phyloP scores from a whole-genome alignment of 345 rosid species.

The Heritiera littoralis region DNA sequence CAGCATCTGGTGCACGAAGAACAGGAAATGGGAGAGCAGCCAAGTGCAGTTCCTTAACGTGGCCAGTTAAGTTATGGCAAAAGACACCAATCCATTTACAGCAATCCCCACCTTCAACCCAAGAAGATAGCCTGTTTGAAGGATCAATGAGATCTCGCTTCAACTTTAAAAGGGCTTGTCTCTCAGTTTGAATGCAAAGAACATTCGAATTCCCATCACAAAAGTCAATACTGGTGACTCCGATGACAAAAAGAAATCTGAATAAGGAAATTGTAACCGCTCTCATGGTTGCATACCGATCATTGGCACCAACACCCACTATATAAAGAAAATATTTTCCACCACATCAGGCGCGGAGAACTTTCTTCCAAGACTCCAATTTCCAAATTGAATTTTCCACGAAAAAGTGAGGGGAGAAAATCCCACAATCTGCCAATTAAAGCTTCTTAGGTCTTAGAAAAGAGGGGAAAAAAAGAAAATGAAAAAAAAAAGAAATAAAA shows the following conservation, averaged over 20 bases:
- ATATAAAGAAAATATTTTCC: neutral
- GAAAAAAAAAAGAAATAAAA: no score
- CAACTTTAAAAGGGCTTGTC: conserved; percentile 23
- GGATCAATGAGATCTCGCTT: conserved; percentile 18
- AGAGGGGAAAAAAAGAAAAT: no score
- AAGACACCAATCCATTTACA: neutral
- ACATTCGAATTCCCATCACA: neutral
- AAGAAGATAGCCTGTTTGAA: conserved; percentile 24
- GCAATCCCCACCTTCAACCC: conserved; percentile 3
- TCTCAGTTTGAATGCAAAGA: conserved; percentile 16
- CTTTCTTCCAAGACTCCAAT: neutral
- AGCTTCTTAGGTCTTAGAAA: no score
- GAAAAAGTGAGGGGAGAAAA: no score
- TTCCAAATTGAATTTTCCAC: no score
- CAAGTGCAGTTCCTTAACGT: neutral
- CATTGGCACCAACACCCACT: neutral
- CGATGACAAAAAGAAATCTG: neutral
- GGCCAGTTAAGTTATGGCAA: neutral
- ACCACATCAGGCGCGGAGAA: no score
- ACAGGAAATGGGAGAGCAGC: neutral
- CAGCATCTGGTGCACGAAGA: neutral
- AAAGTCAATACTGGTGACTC: neutral
- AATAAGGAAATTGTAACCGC: neutral
- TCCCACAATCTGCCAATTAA: no score
- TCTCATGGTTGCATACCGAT: neutral